Base-by-base conservation (phyloP, 495 filamentous ascomycete species). In the Tetracladium setigerum region DNA sequence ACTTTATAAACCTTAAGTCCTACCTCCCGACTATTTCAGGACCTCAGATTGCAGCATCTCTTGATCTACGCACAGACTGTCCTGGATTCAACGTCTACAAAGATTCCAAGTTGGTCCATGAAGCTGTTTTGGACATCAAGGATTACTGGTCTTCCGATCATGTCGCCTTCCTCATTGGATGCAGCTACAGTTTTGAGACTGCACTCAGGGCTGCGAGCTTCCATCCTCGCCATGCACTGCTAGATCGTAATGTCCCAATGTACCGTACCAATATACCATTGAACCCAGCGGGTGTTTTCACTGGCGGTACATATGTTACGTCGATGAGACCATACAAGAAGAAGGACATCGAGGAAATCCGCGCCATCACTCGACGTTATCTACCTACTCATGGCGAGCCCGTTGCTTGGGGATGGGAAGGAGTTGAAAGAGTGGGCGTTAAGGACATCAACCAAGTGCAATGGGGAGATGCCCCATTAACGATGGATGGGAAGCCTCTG, bases 361-460 rank as follows among this genome's bases (percentile, higher is more conserved):
- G 76, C 19, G 62, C 65, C 1, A 62, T 79, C 15, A 76, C 73
- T 5, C 54, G 70, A 14, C 47, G 53, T 30, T 80, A 65, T 61
- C 44, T 56, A 10, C 55, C 64, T 4, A 74, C 72, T 14, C 76
- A 78, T 48, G 76, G 75, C n/a, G 76, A 80, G 59, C 75, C 78
- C 0, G 62, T 81, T 18, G 75, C 70, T 9, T 80, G 74, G 75
- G 76, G 76, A 1, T 81, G 74, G 76, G 71, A 76, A 3, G 73
- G 66, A 1, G 56, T 69, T 11, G 52, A 57, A 47, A 42, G 50
- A 32, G 43, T 81, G 32, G 71, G 75, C 0, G 71, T 81, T 37
- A 31, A 47, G 19, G 66, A 75, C 57, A 62, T 77, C 19, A 39
- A 49, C 24, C 33, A n/a, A 11, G 72, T 71, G 12, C 68, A 73